phyloP scores from a whole-genome alignment of 129 eudicot genomes.

The Heracleum sosnowskyi region DNA sequence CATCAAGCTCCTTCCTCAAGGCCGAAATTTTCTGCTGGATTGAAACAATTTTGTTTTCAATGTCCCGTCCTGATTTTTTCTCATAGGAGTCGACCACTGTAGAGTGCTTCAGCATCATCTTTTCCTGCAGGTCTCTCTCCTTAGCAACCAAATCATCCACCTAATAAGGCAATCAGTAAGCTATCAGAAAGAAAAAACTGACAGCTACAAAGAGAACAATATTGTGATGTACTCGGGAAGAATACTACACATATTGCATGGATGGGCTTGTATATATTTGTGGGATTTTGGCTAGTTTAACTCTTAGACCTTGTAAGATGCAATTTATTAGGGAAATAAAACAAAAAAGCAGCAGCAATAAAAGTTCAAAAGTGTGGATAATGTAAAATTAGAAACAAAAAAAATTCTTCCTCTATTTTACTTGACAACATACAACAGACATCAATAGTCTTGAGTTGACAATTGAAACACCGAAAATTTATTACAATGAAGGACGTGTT shows the following conservation, averaged over 20 bases:
- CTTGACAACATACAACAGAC: neutral
- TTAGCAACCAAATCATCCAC: constrained; percentile 79
- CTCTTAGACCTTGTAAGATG: neutral
- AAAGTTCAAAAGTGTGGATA: neutral
- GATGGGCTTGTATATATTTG: neutral
- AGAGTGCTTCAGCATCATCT: constrained; percentile 72
- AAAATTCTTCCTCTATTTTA: neutral
- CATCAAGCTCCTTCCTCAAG: constrained; percentile 87
- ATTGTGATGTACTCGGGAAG: neutral
- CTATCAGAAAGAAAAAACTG: neutral
- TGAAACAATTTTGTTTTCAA: constrained; percentile 67
- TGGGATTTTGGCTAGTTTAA: neutral
- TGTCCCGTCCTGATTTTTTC: constrained; percentile 71
- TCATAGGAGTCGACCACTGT: constrained; percentile 75
- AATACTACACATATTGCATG: neutral
- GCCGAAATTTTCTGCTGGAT: constrained; percentile 71
- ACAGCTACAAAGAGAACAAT: neutral
- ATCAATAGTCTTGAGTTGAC: neutral
- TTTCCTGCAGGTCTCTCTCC: constrained; percentile 89
- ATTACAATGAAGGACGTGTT: too few species aligned
- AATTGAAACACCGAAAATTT: too few species aligned
- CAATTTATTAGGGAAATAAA: neutral
- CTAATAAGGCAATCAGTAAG: constrained; percentile 18
- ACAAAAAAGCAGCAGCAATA: neutral
- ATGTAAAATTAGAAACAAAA: neutral